Evolutionary conservation across 805 yeast genomes (phyloP).

Genomic region (Yamadazyma philogaea): DNA sequence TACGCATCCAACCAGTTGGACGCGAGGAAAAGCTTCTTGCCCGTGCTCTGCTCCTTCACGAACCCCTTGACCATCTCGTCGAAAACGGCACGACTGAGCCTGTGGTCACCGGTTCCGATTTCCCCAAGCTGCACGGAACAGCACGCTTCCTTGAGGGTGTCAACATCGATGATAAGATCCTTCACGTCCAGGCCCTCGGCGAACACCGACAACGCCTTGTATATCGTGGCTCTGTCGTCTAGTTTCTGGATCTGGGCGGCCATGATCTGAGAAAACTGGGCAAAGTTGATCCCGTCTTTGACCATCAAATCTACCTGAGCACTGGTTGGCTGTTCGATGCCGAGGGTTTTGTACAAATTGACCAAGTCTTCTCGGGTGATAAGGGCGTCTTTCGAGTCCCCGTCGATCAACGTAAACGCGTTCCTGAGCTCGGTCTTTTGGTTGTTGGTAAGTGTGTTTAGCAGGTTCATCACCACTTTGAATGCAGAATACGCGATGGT

Average conservation of each 20-base stretch:
- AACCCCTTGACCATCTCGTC: slow-evolving; percentile 54
- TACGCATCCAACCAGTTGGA: slow-evolving; percentile 58
- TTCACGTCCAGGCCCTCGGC: slow-evolving; percentile 22
- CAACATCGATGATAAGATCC: slow-evolving; percentile 46
- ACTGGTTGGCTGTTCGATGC: slow-evolving; percentile 43
- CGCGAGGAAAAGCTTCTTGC: slow-evolving; percentile 58
- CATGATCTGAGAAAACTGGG: slow-evolving; percentile 64
- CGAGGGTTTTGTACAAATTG: slow-evolving; percentile 51
- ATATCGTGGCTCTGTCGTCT: slow-evolving; percentile 48
- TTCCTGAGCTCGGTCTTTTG: slow-evolving; percentile 68
- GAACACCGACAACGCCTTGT: slow-evolving; percentile 59
- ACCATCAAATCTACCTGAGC: slow-evolving; percentile 52
- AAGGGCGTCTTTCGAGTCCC: slow-evolving; percentile 67
- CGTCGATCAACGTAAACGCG: slow-evolving; percentile 77
- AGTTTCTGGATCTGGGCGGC: slow-evolving; percentile 51
- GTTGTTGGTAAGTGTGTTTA: slow-evolving; percentile 45
- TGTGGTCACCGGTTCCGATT: slow-evolving; percentile 44
- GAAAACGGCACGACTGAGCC: slow-evolving; percentile 44
- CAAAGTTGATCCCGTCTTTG: slow-evolving; percentile 48
- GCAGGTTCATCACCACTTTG: slow-evolving; percentile 5
- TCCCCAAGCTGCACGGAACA: slow-evolving; percentile 46
- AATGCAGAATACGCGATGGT: not conserved
- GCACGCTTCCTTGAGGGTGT: slow-evolving; percentile 46
- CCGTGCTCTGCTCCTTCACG: slow-evolving; percentile 53
- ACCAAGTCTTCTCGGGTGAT: slow-evolving; percentile 56